Conservation (phyloP, 1,139 yeast genomes). For the Protomyces macrosporus region DNA sequence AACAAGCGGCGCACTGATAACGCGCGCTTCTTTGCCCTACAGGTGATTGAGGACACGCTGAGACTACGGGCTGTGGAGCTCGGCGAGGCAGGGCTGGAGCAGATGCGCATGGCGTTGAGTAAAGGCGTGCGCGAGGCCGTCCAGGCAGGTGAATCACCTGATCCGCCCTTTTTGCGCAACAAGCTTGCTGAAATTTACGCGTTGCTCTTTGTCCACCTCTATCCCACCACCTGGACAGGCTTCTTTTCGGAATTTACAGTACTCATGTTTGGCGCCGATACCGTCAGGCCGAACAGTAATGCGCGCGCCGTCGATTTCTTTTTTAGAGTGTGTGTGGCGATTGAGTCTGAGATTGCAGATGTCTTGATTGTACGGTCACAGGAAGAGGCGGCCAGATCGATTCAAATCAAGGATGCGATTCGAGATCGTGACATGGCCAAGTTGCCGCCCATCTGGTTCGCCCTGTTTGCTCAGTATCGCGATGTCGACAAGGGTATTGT, state of each 20-base stretch:
- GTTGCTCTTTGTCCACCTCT: slow-evolving; percentile 61
- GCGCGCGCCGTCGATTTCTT: slow-evolving; percentile 67
- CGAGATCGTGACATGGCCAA: slow-evolving; percentile 67
- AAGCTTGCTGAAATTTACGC: slow-evolving; percentile 73
- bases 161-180: slow-evolving; percentile 50
- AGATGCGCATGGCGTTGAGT: slow-evolving; percentile 49
- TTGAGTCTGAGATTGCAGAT: slow-evolving; percentile 92
- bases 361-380: slow-evolving; percentile 65
- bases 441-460: slow-evolving; percentile 66
- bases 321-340: slow-evolving; percentile 62
- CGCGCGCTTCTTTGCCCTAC: slow-evolving; percentile 68
- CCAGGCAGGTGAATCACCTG: slow-evolving; percentile 24
- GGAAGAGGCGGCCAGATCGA: slow-evolving; percentile 60
- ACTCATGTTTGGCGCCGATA: slow-evolving; percentile 35
- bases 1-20: slow-evolving; percentile 38
- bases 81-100: slow-evolving; percentile 45
- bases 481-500: slow-evolving; percentile 46
- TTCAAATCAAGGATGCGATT: slow-evolving; percentile 70
- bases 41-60: slow-evolving; percentile 67
- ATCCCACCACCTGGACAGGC: slow-evolving; percentile 56
- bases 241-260: slow-evolving; percentile 63
- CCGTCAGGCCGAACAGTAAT: slow-evolving; percentile 37
- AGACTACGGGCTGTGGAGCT: slow-evolving; percentile 33
- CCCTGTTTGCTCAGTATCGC: slow-evolving; percentile 43
- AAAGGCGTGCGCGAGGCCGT: slow-evolving; percentile 37